These are phyloP conservation scores for Evernia prunastri DNA, from an alignment of 495 filamentous ascomycete genomes.

Conservation along the genomic window DNA sequence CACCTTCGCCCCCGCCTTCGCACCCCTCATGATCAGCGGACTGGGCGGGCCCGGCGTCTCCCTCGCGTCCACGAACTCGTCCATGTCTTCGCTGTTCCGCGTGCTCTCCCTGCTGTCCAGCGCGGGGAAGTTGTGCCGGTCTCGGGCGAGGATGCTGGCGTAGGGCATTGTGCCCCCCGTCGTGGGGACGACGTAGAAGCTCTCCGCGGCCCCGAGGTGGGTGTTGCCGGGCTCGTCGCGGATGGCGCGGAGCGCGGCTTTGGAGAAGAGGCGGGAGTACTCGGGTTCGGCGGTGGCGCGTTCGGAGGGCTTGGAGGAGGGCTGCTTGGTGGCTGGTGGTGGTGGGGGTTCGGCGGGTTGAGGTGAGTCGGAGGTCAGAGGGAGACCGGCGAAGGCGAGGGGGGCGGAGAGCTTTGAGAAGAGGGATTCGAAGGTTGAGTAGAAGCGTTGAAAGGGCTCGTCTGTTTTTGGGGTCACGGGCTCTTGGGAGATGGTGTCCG, in stretches of 20 bases:
- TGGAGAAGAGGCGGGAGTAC: conserved; percentile 67
- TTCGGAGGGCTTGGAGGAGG: conserved; percentile 17
- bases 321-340: conserved; percentile 34
- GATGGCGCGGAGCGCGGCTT: conserved; percentile 68
- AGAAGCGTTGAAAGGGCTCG: conserved; percentile 82
- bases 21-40: conserved; percentile 34
- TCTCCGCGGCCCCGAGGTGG: conserved; percentile 57
- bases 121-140: conserved; percentile 54
- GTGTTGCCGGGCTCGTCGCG: conserved; percentile 44
- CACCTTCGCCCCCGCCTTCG: conserved; percentile 25
- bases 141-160: conserved; percentile 73
- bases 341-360: conserved; percentile 37
- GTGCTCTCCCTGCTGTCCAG: conserved; percentile 36
- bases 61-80: conserved; percentile 81
- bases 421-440: conserved; percentile 76
- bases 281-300: conserved; percentile 59
- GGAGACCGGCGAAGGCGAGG: conserved; percentile 85
- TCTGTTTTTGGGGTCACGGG: conserved; percentile 43
- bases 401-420: conserved; percentile 81
- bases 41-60: conserved; percentile 53
- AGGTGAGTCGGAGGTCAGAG: conserved; percentile 51
- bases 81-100: conserved; percentile 52
- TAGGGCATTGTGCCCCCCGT: conserved; percentile 86
- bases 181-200: conserved; percentile 91
- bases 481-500: conserved; percentile 1